These are phyloP conservation scores for Capsicum pubescens DNA, from an alignment of 257 asterid species.

Conservation along the genomic window DNA sequence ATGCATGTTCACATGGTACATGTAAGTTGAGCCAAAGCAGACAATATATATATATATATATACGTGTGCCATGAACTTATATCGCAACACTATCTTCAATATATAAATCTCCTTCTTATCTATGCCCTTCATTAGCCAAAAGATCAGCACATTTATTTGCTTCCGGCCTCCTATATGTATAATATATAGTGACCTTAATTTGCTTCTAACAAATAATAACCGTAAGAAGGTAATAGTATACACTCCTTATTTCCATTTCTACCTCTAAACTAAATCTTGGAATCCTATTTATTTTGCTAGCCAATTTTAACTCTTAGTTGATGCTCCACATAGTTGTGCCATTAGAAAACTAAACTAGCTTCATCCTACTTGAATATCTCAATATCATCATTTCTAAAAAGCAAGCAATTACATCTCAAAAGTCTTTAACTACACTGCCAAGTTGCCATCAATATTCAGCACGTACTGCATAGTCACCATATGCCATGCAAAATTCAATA, in stretches of 20 bases:
- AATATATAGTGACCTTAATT: not conserved
- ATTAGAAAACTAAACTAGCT: too few species aligned
- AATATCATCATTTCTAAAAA: too few species aligned
- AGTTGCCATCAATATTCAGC: not conserved
- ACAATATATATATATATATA: too few species aligned
- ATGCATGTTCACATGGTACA: not conserved
- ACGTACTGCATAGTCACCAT: constrained; percentile 7
- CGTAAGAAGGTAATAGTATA: not conserved
- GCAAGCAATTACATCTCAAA: not conserved
- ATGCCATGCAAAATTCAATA: not conserved
- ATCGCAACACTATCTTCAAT: not conserved
- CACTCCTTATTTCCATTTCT: too few species aligned
- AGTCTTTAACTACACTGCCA: too few species aligned
- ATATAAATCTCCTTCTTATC: not conserved
- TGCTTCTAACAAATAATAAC: not conserved
- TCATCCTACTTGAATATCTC: not conserved
- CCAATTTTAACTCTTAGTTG: too few species aligned
- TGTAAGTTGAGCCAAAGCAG: not conserved
- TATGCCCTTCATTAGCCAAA: not conserved
- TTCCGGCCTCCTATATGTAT: not conserved
- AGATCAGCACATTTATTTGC: not conserved
- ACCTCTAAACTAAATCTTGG: not conserved
- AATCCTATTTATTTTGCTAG: not conserved
- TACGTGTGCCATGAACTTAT: not conserved
- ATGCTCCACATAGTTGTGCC: not conserved